Evolutionary conservation across 1,284 basidiomycete genomes (phyloP), one percentile per base, ranked within the genome.

Genomic region (Tilletia walkeri): DNA sequence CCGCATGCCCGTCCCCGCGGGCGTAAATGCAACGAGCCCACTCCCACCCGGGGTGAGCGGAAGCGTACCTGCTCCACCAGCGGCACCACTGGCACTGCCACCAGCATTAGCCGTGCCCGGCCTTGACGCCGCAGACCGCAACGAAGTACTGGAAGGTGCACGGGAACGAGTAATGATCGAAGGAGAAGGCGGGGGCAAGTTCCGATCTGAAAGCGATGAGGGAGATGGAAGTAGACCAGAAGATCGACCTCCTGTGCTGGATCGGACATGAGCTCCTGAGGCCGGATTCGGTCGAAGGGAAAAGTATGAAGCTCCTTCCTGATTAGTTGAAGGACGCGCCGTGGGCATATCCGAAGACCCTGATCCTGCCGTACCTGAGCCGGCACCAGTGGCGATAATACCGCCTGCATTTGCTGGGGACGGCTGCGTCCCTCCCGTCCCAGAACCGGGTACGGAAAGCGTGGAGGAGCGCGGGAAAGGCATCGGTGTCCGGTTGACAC

Each of bases 101-200:
- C 38, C 20, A 59, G 66, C 14, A 76, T 66, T 18, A 69, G 72
- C 49, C 74, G 53, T 9, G 75, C 69, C 16, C 73, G 74, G 47
- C 36, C 30, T 0, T 2, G 65, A 45, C 1, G 75, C 56, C 2
- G 72, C 45, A 30, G 74, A 72, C 18, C 76, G 71, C 68, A 73
- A 65, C 66, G 78, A 80, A 2, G 77, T 73, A 3, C 75, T 76
- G 1, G 77, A 78, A 12, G 78, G 78, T 4, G 80, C 77, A 24
- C 80, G 74, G 9, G 75, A 78, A 5, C 78, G 75, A 48, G 75
- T 76, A 73, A 81, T 81, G 63, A 81, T 76, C 6, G 78, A 80
- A 0, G 80, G 80, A 41, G 78, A 80, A n/a, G 80, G 80, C 34
- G 80, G 80, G 5, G 80, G 78, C 7, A 66, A 75, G 38, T 72